Base-by-base conservation (phyloP, 139 green algal genomes). In the Coelastrella sp. region DNA sequence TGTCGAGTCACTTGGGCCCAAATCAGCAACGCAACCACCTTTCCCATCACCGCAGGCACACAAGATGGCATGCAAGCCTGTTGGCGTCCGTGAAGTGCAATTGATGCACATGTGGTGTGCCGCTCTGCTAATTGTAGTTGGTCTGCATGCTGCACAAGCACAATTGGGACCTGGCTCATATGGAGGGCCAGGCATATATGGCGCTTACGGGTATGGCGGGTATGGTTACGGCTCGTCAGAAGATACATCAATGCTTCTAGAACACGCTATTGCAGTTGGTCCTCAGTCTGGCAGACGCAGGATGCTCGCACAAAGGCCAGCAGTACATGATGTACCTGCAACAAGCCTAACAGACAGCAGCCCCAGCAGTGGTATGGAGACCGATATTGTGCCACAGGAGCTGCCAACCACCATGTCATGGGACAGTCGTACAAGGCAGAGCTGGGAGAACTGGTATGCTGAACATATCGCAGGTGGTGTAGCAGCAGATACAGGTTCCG, bases 401-500 rank as follows among this genome's bases (percentile, higher is more conserved):
- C 20, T 85, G 60, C 79, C 79, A 72, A 24, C 35, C 24, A 85
- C 57, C 56, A 85, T 8, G 20, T 68, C 79, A 19, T 85, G 79
- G 79, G 79, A 85, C 20, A 72, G 57, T 1, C 7, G 12, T 56
- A 85, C 60, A 11, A 17, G 56, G 20, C 58, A 72, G 35, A 85
- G 58, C 79, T 85, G 79, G 79, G 79, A 85, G 20, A 57, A 85
- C 20, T 85, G 79, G 79, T 85, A 72, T 35, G n/a, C 79, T 14
- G 57, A 85, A 19, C 79, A 85, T 56, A 19, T 85, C 20, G 24
- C 74, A 9, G 74, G 56, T 58, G 79, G 56, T 17, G 57, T 7
- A 27, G 58, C n/a, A 22, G 20, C 79, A 19, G 57, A 7, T 22
- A 12, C 6, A 17, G 11, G 61, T 85, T 19, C 68, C 1, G 24